Percentiles rank a stretch among this genome's conserved stretches.
These are phyloP conservation scores for Alternaria conjuncta DNA, from an alignment of 2,329 filamentous ascomycete genomes.

Conservation along the genomic window DNA sequence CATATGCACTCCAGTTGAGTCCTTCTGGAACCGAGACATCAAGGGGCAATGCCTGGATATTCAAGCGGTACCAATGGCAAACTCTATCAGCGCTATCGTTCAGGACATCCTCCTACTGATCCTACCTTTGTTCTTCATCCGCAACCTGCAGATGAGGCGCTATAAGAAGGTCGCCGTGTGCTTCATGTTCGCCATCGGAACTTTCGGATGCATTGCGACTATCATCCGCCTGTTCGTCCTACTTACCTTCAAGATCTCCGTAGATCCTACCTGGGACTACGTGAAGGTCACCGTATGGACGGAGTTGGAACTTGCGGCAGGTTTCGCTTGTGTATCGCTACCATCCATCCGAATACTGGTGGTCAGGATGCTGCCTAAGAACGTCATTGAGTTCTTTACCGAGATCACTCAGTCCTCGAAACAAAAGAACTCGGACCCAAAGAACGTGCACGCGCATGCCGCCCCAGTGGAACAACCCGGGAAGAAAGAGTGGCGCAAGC, in stretches of 20 bases:
- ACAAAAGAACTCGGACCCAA: not conserved
- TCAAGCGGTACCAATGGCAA: conserved; percentile 28
- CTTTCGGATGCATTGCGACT: conserved; percentile 35
- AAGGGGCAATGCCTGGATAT: conserved; percentile 32
- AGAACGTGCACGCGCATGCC: not conserved
- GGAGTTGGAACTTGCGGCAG: conserved; percentile 30
- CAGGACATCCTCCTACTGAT: conserved; percentile 36
- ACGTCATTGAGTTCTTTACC: conserved; percentile 15
- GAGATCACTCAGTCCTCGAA: conserved; percentile 11
- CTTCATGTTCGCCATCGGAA: conserved; percentile 37
- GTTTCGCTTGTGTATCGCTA: conserved; percentile 31
- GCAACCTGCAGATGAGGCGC: conserved; percentile 29
- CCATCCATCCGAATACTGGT: conserved; percentile 32
- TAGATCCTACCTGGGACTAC: conserved; percentile 40
- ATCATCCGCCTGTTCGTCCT: conserved; percentile 33
- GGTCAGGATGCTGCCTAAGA: conserved; percentile 13
- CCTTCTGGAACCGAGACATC: conserved; percentile 38
- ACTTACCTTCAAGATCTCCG: conserved; percentile 27
- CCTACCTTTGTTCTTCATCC: conserved; percentile 30
- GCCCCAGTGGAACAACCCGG: not conserved
- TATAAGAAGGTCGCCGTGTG: conserved; percentile 29
- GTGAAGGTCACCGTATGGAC: conserved; percentile 33
- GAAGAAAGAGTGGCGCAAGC: conserved; percentile 13
- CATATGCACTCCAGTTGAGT: conserved; percentile 28
- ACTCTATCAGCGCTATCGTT: conserved; percentile 28